A percentile compares a stretch with the other conserved stretches of the same genome.
These are phyloP conservation scores for Sutorius eximius DNA, from an alignment of 1,284 basidiomycete genomes.

Conservation along the genomic window DNA sequence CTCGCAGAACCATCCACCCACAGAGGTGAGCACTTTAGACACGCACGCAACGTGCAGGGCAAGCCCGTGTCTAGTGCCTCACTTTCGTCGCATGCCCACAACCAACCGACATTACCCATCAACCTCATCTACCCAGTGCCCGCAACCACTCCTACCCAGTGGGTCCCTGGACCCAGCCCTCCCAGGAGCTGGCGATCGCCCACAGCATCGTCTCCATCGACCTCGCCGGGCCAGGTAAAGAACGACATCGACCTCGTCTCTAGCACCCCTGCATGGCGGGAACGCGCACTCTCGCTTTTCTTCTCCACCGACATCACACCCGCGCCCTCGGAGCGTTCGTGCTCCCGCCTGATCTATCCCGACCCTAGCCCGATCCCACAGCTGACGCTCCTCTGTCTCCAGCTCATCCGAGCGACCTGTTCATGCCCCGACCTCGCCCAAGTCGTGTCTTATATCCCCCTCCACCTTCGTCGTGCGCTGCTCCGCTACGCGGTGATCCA, in stretches of 20 bases:
- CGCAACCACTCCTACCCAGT: neutral
- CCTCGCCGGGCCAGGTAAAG: neutral
- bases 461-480: conserved; percentile 55
- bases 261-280: conserved; percentile 47
- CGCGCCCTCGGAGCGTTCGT: neutral
- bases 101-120: conserved; percentile 43
- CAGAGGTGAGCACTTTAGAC: conserved; percentile 68
- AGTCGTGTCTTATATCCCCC: conserved; percentile 50
- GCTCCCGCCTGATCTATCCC: conserved; percentile 8
- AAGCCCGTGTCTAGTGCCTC: conserved; percentile 33
- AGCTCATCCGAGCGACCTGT: conserved; percentile 39
- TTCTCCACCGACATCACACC: conserved; percentile 31
- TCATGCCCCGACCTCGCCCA: conserved; percentile 36
- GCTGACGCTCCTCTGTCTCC: conserved; percentile 43
- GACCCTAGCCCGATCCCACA: conserved; percentile 38
- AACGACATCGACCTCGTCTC: conserved; percentile 21
- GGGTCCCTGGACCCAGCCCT: conserved; percentile 45
- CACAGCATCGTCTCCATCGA: conserved; percentile 8
- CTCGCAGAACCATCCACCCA: neutral
- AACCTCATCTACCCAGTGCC: conserved; percentile 34
- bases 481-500: conserved; percentile 57
- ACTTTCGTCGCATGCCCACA: conserved; percentile 30
- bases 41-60: conserved; percentile 51
- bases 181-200: conserved; percentile 49
- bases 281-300: conserved; percentile 51